Evolutionary conservation across 1,139 yeast genomes (phyloP), one percentile per base, ranked within the genome.

Genomic region (Yarrowia galli): DNA sequence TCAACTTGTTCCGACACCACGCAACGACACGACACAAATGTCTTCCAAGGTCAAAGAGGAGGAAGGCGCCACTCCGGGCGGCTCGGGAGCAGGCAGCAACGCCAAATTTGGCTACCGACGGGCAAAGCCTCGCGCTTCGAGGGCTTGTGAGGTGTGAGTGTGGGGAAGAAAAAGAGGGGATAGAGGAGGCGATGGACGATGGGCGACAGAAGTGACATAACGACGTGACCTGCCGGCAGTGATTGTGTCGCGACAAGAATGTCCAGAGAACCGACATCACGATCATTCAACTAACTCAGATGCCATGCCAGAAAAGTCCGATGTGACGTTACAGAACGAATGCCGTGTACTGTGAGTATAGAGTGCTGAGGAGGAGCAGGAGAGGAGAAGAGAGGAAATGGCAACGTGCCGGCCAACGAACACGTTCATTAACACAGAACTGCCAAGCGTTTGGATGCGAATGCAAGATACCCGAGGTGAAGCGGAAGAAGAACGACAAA

Each of bases 391-490:
- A n/a, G n/a, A n/a, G n/a, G n/a, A n/a, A n/a, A n/a, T n/a, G n/a
- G n/a, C n/a, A n/a, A n/a, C n/a, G n/a, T n/a, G n/a, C n/a, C n/a
- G n/a, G n/a, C n/a, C n/a, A n/a, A n/a, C n/a, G n/a, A n/a, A n/a
- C n/a, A n/a, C n/a, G n/a, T n/a, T n/a, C n/a, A n/a, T n/a, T 61
- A 58, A 65, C 67, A n/a, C 64, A 75, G 78, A 89, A 89, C 76
- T 89, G 93, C 75, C 83, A 87, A 65, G 89, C 92, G 1, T 89
- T 89, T 78, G 90, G 91, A 2, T 87, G 91, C 75, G 92, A 87
- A 70, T 89, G 93, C 78, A 80, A 81, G 45, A 81, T 88, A 65
- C 92, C 92, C 0, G 90, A 86, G 67, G 73, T 75, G n/a, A 76
- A 74, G 70, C 83, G 74, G 80, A 83, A 74, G 75, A 85, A 74